Base-by-base conservation (phyloP, 2,329 filamentous ascomycete genomes). In the Macrophomina phaseolina region DNA sequence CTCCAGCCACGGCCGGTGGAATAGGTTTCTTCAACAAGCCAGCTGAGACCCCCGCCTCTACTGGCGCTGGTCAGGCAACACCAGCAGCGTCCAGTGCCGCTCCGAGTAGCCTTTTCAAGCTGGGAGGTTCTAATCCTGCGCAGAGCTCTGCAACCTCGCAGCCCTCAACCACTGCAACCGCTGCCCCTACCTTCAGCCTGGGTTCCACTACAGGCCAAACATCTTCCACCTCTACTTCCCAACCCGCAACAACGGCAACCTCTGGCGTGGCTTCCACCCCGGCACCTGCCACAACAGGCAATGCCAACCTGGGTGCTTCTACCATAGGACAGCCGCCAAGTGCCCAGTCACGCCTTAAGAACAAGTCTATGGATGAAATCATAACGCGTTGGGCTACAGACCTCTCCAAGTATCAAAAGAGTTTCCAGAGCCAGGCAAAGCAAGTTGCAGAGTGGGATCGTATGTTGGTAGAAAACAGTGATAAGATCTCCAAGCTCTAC, bases 321-420 rank as follows among this genome's bases (percentile, higher is more conserved):
- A 97, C 92, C 3, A 84, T 88, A 40, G 94, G 94, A 0, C 93
- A 94, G 1, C 83, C 90, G 2, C 94, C 95, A 16, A 90, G 93
- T 67, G 81, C 84, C 1, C 89, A 96, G 73, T 95, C 94, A 4
- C 90, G 95, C 34, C 84, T 99, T 45, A 97, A 97, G 84, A 97
- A 97, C 80, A 98, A 97, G 82, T 97, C 94, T 0, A 97, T 99
- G 91, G 95, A 99, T 75, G 95, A 99, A 77, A 97, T 99, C 70
- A 93, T 99, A 71, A 97, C 93, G 4, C 89, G 93, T 38, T 99
- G 95, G 95, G 95, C 95, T 1, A 93, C 93, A 0, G 95, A 98
- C 75, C 84, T 99, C 60, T 91, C 93, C 64, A 96, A 97, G 75
- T 97, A 99, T 76, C 94, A 98, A 75, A 97, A 97, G 78, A 93